A percentile compares a stretch with the other conserved stretches of the same genome.
phyloP scores from a whole-genome alignment of 352 stramenopile species.

The Globisporangium paddicum region DNA sequence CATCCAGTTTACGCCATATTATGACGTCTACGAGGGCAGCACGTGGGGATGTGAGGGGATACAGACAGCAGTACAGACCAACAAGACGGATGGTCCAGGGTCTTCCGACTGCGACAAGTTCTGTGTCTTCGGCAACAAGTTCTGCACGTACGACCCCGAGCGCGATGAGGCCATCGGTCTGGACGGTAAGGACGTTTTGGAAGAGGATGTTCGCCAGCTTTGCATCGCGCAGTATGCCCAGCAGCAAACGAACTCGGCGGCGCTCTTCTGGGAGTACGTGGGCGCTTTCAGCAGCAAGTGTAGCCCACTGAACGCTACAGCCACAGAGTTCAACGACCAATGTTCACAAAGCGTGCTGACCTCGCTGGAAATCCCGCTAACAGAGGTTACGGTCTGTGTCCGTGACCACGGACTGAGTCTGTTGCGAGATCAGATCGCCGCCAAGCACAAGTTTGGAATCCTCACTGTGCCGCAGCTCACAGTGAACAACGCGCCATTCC shows the following conservation, averaged over 20 bases:
- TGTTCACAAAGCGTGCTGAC: not conserved
- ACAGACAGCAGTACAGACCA: not conserved
- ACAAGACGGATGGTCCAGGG: not conserved
- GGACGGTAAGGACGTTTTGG: constrained; percentile 24
- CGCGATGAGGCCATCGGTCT: constrained; percentile 19
- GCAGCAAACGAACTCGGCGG: constrained; percentile 10
- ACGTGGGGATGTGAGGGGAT: not conserved
- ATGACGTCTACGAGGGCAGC: constrained; percentile 3
- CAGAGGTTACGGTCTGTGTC: not conserved
- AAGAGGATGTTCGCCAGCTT: constrained; percentile 23
- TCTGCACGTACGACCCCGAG: constrained; percentile 33
- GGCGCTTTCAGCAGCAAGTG: constrained; percentile 17
- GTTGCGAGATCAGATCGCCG: constrained; percentile 10
- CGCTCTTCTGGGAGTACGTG: constrained; percentile 24
- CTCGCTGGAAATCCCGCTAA: not conserved
- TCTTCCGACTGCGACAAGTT: constrained; percentile 15
- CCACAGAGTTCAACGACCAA: constrained; percentile 6
- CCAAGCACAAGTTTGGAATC: constrained; percentile 17
- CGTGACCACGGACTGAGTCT: not conserved
- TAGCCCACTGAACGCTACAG: constrained; percentile 10
- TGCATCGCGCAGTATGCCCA: constrained; percentile 18
- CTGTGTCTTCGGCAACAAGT: constrained; percentile 19
- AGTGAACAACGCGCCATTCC: constrained; percentile 23
- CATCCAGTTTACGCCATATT: constrained; percentile 2
- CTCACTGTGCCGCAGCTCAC: constrained; percentile 22